phyloP scores from a whole-genome alignment of 2,329 filamentous ascomycete species.

The Fusarium liriodendri region DNA sequence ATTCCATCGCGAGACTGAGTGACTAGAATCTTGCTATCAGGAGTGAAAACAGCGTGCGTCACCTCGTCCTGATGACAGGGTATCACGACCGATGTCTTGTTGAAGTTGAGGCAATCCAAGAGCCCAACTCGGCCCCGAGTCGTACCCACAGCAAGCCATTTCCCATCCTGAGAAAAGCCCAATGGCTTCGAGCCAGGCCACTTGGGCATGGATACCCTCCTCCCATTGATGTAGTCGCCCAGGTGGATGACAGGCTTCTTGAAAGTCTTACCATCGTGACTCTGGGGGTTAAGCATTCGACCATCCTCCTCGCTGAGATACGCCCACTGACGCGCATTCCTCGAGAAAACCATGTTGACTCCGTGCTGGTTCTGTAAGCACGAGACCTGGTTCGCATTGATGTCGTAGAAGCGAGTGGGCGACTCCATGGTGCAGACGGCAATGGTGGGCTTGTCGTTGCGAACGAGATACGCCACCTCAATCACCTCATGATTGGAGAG shows the following conservation, averaged over 20 bases:
- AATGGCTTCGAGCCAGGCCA: conserved; percentile 39
- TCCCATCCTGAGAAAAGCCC: conserved; percentile 39
- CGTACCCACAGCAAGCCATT: conserved; percentile 38
- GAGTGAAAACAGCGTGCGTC: conserved; percentile 44
- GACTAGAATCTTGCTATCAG: conserved; percentile 37
- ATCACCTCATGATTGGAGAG: conserved; percentile 41
- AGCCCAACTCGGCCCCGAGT: conserved; percentile 38
- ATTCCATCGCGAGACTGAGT: conserved; percentile 44
- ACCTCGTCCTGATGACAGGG: conserved; percentile 41
- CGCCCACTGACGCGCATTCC: conserved; percentile 38
- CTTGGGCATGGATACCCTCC: conserved; percentile 29
- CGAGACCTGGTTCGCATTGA: conserved; percentile 33
- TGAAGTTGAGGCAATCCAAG: conserved; percentile 30
- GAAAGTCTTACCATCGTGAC: conserved; percentile 38
- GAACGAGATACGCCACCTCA: conserved; percentile 35
- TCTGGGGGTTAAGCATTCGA: conserved; percentile 31
- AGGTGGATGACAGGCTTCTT: conserved; percentile 38
- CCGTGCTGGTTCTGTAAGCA: conserved; percentile 39
- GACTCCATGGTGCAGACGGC: conserved; percentile 41
- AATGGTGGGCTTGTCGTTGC: conserved; percentile 31
- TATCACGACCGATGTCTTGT: conserved; percentile 28
- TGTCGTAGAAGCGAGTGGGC: conserved; percentile 42
- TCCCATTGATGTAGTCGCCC: conserved; percentile 40
- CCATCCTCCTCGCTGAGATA: conserved; percentile 42
- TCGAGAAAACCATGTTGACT: conserved; percentile 38